Base-by-base conservation (phyloP, 169 alveolate species). In the Cystoisospora suis region DNA sequence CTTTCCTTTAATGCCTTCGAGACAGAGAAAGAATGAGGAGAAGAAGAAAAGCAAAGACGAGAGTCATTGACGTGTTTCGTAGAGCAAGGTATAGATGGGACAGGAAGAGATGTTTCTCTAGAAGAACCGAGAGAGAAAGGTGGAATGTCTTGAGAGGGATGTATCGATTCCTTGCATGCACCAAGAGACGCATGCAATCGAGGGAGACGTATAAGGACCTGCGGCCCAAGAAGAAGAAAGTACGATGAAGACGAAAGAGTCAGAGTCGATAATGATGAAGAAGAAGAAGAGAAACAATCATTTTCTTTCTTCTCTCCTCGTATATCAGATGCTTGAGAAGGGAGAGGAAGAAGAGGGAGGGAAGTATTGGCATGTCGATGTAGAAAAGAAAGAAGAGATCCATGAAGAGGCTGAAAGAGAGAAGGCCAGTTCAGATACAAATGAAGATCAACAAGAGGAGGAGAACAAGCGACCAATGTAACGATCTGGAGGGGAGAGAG, bases 401-500 rank as follows among this genome's bases (percentile, higher is more conserved):
- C 83, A 34, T 38, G 53, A 27, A 0, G 83, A 2, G 83, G 53
- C n/a, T 46, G 58, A 27, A 38, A 72, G 56, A 38, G 9, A 6
- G n/a, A 5, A n/a, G 36, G 42, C 83, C 83, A 72, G 53, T 32
- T 9, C 47, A 72, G 45, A 38, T 40, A 72, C 15, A 9, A 4
- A 5, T 72, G 15, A 46, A 72, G 3, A 38, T 72, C 83, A 3
- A 72, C 83, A 3, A 72, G 83, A 3, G 83, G 83, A 15, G 83
- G 83, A 4, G 83, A 46, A 29, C 58, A 40, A n/a, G 83, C 83
- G 38, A 72, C 45, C 47, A 72, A 38, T 9, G 7, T 17, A 29
- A 17, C 58, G 3, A 72, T 15, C 56, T 72, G 83, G 38, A 46
- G 44, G 79, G 83, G 93, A 6, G 90, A 53, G 53, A 88, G 80